Evolutionary conservation across 106 monocot species (phyloP), one percentile per base, ranked within the genome.

Genomic region (Dendrobium huoshanense): DNA sequence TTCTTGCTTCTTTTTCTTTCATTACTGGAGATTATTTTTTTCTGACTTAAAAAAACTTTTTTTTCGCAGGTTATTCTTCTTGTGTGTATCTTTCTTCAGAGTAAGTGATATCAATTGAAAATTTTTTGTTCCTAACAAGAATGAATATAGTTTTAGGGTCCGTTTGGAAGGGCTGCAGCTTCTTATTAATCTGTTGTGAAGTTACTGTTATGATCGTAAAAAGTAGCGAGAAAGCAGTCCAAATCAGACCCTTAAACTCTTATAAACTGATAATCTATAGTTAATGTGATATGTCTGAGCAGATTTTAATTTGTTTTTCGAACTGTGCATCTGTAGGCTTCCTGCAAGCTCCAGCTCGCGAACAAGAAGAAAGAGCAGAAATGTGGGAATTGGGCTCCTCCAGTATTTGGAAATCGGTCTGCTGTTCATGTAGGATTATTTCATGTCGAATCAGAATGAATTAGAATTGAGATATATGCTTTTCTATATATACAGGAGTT

Each of bases 31-130:
- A 64, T 24, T 24, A 64, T 64, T 9, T n/a, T n/a, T 22, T 70
- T 31, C 16, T 70, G 27, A 29, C 3, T 49, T 3, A 40, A 29
- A 5, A 2, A 31, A 31, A 31, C 24, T 0, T 56, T 74, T 18
- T 15, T 25, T 13, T 24, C 17, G 33, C 88, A 93, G 92, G 92
- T 83, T 90, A 90, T 80, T 90, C 79, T 37, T 88, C 92, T 2
- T 93, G 92, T 76, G 51, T 27, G 81, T 93, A 85, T 85, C 84
- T 90, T 76, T 80, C 82, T 47, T 84, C 89, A 37, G 88, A 88
- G 92, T 92, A 67, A 88, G 92, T 86, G 9, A 45, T 45, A 45
- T 45, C 9, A 45, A 9, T 45, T 0, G 45, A 45, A 45, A 45
- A 45, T 45, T 45, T 9, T 0, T 45, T 45, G 0, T 44, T 0